Base-by-base conservation (phyloP, 2,329 filamentous ascomycete genomes). In the Talaromyces sp. region DNA sequence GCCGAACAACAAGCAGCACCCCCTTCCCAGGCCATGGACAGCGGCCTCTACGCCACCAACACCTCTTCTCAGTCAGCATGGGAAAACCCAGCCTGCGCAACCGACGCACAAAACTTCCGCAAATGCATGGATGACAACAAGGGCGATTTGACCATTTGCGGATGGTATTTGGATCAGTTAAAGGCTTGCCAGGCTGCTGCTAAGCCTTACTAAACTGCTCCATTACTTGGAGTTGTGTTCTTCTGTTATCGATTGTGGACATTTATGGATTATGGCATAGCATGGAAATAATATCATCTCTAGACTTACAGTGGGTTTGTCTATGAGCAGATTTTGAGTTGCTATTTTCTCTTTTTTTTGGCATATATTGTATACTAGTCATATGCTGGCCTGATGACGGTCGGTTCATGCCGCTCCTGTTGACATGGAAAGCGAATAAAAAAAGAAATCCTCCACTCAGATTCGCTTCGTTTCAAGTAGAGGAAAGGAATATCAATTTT, bases 111-210 rank as follows among this genome's bases (percentile, higher is more conserved):
- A 80, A 88, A 86, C 81, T 98, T 99, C 85, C 93, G 92, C 74
- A 90, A 89, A 83, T 99, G 95, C 86, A 90, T 99, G 89, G 93
- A 98, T 79, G 91, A 98, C 76, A 91, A 99, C 80, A 84, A 88
- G 77, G 95, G 95, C 72, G 93, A 95, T 82, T 88, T 99, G 90
- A 89, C 90, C 77, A 96, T 97, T 77, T 99, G 95, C 83, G 91
- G 91, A 71, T 99, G 94, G 93, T 99, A 99, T 80, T 83, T 99
- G 73, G 95, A 99, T 79, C 94, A 99, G 86, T 85, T 99, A 80
- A 94, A 93, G 85, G 90, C 91, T 65, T 94, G 91, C 85, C 91
- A 94, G 84, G 82, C 86, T 70, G 91, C 91, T 72, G 89, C 91
- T 64, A 87, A 84, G 79, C 87, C 83, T 72, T 91, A 92, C 82